Conservation (phyloP, 2,329 filamentous ascomycete species). For the Emmonsia crescens region DNA sequence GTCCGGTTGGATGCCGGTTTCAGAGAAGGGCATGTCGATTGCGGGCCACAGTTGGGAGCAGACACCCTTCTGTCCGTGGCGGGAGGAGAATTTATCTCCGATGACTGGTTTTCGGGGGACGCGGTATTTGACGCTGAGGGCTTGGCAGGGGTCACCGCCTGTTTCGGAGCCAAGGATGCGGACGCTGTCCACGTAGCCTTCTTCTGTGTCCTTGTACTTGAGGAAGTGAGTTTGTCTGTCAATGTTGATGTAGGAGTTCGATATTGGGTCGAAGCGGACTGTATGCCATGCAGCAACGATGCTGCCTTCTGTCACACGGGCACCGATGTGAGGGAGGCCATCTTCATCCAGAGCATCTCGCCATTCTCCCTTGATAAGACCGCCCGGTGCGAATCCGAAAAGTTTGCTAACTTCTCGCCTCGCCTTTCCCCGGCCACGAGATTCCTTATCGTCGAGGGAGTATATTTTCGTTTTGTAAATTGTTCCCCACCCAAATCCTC, state of each 20-base stretch:
- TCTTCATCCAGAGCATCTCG: constrained; percentile 72
- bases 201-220: constrained; percentile 88
- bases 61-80: constrained; percentile 97
- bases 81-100: constrained; percentile 97
- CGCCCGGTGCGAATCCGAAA: constrained; percentile 80
- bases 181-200: constrained; percentile 84
- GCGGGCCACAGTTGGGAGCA: constrained; percentile 91
- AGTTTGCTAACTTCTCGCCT: constrained; percentile 64
- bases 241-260: constrained; percentile 68
- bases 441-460: constrained; percentile 66
- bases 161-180: constrained; percentile 78
- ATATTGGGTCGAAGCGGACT: constrained; percentile 62
- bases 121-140: constrained; percentile 84
- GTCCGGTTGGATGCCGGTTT: constrained; percentile 92
- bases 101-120: constrained; percentile 85
- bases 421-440: constrained; percentile 52
- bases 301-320: constrained; percentile 67
- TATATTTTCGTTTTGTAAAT: constrained; percentile 98
- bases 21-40: constrained; percentile 90
- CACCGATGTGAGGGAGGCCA: constrained; percentile 72
- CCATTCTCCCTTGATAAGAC: constrained; percentile 58
- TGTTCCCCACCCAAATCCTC: constrained; percentile 88
- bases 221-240: constrained; percentile 79
- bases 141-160: constrained; percentile 73
- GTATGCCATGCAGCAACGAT: constrained; percentile 82